Evolutionary conservation across 2,329 filamentous ascomycete genomes (phyloP).

Genomic region (Curvularia eragrostidis): DNA sequence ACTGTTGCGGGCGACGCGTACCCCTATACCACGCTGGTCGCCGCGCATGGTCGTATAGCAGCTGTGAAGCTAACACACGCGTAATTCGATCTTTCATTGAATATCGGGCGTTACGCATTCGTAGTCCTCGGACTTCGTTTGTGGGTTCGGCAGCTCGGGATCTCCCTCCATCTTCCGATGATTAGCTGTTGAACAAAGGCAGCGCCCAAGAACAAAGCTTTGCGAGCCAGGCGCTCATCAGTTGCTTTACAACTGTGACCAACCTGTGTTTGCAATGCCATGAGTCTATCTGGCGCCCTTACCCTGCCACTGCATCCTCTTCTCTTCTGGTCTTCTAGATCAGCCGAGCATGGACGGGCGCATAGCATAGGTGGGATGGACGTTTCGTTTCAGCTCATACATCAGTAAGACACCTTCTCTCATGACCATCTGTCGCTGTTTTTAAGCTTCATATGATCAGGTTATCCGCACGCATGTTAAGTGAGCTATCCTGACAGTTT

Average conservation of each 20-base stretch:
- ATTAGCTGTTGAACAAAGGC: conserved; percentile 48
- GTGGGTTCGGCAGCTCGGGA: conserved; percentile 42
- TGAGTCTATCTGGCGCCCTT: conserved; percentile 45
- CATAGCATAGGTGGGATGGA: conserved; percentile 35
- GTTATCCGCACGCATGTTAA: background rate
- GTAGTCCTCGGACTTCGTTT: conserved; percentile 33
- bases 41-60: background rate
- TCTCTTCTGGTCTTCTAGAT: conserved; percentile 20
- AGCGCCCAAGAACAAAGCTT: conserved; percentile 40
- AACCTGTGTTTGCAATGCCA: conserved; percentile 16
- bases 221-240: conserved; percentile 6
- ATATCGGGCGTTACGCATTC: conserved; percentile 31
- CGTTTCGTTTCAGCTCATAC: conserved; percentile 47
- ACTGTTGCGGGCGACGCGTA: background rate
- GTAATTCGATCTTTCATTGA: background rate
- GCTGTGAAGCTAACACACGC: background rate
- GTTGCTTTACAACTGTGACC: conserved; percentile 24
- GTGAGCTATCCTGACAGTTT: background rate
- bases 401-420: conserved; percentile 10
- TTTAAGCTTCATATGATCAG: background rate
- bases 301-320: conserved; percentile 35
- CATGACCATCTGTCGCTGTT: background rate
- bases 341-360: conserved; percentile 35
- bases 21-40: background rate
- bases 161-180: conserved; percentile 31